Percentiles rank a stretch among this genome's conserved stretches.
phyloP scores from a whole-genome alignment of 768 basidiomycete genomes.

The Lactarius sp. region DNA sequence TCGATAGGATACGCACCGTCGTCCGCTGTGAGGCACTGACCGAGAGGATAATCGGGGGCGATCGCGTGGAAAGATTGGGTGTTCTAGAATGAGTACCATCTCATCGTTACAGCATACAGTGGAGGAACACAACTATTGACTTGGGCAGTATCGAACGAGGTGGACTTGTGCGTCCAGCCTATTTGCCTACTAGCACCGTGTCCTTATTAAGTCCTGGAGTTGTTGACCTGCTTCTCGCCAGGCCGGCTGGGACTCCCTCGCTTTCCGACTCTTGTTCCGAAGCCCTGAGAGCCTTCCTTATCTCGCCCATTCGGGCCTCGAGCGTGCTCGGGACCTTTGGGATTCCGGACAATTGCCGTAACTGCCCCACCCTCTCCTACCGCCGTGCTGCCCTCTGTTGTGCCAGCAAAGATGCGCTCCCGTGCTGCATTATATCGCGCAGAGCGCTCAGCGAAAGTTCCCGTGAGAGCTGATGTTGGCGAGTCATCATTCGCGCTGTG shows the following conservation, averaged over 20 bases:
- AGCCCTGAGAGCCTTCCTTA: conserved; percentile 16
- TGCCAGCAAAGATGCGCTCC: conserved; percentile 58
- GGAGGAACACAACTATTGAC: neutral
- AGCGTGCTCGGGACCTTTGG: conserved; percentile 15
- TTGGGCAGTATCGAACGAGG: neutral
- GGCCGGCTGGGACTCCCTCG: neutral
- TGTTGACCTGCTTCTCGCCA: neutral
- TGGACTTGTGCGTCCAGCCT: neutral
- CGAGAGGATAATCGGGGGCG: conserved; percentile 51
- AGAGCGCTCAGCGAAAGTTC: conserved; percentile 58
- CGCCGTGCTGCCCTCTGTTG: neutral
- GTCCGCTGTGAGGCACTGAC: conserved; percentile 48
- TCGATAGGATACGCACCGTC: conserved; percentile 37
- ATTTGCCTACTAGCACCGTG: neutral
- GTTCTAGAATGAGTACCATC: conserved; percentile 14
- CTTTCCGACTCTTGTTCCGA: conserved; percentile 9
- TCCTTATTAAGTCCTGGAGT: neutral
- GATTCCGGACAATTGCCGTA: conserved; percentile 21
- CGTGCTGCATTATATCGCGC: conserved; percentile 69
- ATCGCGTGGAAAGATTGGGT: conserved; percentile 36
- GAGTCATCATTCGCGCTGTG: conserved; percentile 22
- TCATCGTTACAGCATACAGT: neutral
- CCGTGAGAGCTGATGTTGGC: conserved; percentile 29
- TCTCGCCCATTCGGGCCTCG: conserved; percentile 3
- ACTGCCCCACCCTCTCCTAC: neutral